Percentiles rank a stretch among this genome's conserved stretches.
Conservation (phyloP, 352 stramenopile genomes). For the Phytophthora rubi region DNA sequence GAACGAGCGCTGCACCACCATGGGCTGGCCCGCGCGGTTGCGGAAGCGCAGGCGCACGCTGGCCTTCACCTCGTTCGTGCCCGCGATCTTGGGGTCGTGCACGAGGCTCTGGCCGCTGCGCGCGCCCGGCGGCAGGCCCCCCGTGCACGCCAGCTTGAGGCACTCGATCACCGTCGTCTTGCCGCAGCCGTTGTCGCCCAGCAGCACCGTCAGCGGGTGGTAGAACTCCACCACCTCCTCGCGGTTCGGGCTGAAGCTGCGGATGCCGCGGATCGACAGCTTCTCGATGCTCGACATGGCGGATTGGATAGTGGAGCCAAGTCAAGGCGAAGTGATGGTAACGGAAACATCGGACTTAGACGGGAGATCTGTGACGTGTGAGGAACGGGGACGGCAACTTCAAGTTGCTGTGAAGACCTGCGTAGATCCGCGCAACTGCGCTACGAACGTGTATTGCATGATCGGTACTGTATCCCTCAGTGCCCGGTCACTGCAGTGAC, state of each 20-base stretch:
- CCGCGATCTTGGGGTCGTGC: slow-evolving; percentile 95
- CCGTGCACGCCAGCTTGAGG: slow-evolving; percentile 98
- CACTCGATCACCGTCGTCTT: slow-evolving; percentile 99
- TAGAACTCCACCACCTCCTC: slow-evolving; percentile 98
- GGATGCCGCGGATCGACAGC: slow-evolving; percentile 98
- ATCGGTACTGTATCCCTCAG: too few species aligned
- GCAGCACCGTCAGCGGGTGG: slow-evolving; percentile 99
- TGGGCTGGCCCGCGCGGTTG: slow-evolving; percentile 86
- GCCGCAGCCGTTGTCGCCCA: slow-evolving; percentile 96
- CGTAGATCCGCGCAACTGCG: too few species aligned
- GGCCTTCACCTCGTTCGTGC: slow-evolving; percentile 93
- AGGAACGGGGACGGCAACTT: neutral
- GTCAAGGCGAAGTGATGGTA: neutral
- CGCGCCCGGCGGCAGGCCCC: slow-evolving; percentile 92
- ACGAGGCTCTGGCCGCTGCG: slow-evolving; percentile 94
- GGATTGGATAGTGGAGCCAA: neutral
- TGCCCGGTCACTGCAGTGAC: too few species aligned
- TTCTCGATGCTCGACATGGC: slow-evolving; percentile 98
- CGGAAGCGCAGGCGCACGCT: slow-evolving; percentile 93
- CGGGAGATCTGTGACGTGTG: neutral
- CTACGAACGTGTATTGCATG: too few species aligned
- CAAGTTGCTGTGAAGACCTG: neutral
- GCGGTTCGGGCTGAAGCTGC: slow-evolving; percentile 97
- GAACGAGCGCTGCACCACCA: slow-evolving; percentile 95
- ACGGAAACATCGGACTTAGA: neutral